phyloP scores from a whole-genome alignment of 768 basidiomycete species.

The Exidia glandulosa region DNA sequence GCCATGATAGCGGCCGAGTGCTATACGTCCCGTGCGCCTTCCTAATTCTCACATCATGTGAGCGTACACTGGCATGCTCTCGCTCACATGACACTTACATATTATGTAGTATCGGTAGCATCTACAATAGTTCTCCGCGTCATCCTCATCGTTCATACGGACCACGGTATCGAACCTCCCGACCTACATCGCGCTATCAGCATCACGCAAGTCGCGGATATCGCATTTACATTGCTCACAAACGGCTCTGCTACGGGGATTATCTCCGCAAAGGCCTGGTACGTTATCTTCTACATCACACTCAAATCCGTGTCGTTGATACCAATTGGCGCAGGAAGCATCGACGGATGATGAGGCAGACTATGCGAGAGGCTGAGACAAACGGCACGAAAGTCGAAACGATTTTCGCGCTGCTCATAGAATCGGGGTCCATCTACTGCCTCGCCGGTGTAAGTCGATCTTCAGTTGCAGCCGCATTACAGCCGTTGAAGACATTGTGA shows the following conservation, averaged over 20 bases:
- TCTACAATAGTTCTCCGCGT: background rate
- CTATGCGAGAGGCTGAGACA: background rate
- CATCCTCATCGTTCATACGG: background rate
- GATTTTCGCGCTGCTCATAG: background rate
- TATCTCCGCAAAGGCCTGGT: background rate
- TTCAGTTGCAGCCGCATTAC: background rate
- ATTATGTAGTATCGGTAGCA: background rate
- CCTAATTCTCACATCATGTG: background rate
- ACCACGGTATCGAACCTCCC: background rate
- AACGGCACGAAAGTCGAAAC: background rate
- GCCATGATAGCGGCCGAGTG: background rate
- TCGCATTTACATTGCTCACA: background rate
- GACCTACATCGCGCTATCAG: background rate
- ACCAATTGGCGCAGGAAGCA: background rate
- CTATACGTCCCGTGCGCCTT: background rate
- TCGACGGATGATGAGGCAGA: background rate
- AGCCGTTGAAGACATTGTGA: background rate
- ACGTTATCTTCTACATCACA: background rate
- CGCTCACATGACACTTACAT: background rate
- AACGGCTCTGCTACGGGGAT: background rate
- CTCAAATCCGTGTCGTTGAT: background rate
- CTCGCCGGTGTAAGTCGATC: background rate
- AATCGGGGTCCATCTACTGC: background rate
- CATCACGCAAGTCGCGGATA: background rate
- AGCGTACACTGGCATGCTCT: background rate